Conservation (phyloP, 768 basidiomycete species). For the Termitomyces bulborhizus region DNA sequence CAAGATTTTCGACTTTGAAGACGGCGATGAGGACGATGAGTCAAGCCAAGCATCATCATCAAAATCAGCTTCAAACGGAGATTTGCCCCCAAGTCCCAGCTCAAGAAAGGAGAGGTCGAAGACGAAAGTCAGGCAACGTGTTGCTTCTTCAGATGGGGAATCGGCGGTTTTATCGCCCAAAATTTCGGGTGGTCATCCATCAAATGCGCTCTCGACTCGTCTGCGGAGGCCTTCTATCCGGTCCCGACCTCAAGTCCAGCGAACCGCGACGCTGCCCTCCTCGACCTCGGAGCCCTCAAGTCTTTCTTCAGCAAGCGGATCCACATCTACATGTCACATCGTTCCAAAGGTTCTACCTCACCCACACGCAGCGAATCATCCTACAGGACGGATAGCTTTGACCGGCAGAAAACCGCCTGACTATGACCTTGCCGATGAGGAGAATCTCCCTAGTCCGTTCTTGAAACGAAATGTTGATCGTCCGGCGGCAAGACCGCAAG, state of each 20-base stretch:
- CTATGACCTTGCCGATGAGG: slow-evolving; percentile 73
- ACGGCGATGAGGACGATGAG: slow-evolving; percentile 27
- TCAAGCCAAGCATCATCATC: slow-evolving; percentile 14
- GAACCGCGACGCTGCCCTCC: slow-evolving; percentile 20
- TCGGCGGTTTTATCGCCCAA: slow-evolving; percentile 16
- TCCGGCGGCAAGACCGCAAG: slow-evolving; percentile 5
- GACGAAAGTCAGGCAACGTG: slow-evolving; percentile 16
- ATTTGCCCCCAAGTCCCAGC: slow-evolving; percentile 43
- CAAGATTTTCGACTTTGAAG: slow-evolving; percentile 70
- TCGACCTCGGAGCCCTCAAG: slow-evolving; percentile 36
- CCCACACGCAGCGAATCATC: slow-evolving; percentile 29
- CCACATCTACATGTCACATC: slow-evolving; percentile 15
- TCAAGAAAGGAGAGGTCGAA: slow-evolving; percentile 30
- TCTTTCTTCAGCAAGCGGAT: slow-evolving; percentile 14
- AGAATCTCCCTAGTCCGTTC: slow-evolving; percentile 83
- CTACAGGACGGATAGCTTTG: slow-evolving; percentile 15
- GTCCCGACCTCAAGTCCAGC: slow-evolving; percentile 24
- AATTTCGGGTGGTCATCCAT: slow-evolving; percentile 6
- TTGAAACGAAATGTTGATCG: slow-evolving; percentile 42
- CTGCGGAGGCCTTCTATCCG: slow-evolving; percentile 54
- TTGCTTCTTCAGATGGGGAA: slow-evolving; percentile 14
- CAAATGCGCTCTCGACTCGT: slow-evolving; percentile 33
- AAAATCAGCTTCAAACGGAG: slow-evolving; percentile 19
- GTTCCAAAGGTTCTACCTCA: slow-evolving; percentile 37
- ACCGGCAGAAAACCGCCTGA: slow-evolving; percentile 26